Percentiles rank a stretch among this genome's conserved stretches.
phyloP scores from a whole-genome alignment of 2,329 filamentous ascomycete species.

The Tolypocladium album region DNA sequence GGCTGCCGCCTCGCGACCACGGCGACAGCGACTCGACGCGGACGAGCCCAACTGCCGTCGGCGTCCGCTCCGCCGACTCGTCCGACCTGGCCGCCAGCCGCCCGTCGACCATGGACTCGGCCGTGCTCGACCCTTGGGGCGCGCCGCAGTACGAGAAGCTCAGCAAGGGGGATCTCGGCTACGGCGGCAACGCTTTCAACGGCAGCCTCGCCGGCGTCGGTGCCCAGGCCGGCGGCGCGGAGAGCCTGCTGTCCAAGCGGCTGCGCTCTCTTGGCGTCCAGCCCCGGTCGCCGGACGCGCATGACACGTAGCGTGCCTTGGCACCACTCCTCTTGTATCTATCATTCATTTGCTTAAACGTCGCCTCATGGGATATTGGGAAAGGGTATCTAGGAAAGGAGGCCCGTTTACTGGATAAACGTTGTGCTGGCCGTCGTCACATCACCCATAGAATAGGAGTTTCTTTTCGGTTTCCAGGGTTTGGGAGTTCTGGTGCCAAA shows the following conservation, averaged over 20 bases:
- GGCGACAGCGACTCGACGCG: slow-evolving; percentile 17
- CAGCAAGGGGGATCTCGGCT: slow-evolving; percentile 51
- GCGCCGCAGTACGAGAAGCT: slow-evolving; percentile 52
- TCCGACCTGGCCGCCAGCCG: slow-evolving; percentile 16
- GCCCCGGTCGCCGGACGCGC: slow-evolving; percentile 4
- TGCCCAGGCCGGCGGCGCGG: slow-evolving; percentile 24
- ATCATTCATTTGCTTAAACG: neutral
- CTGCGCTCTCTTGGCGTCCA: slow-evolving; percentile 51
- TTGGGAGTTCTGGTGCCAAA: neutral
- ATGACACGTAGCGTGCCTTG: neutral
- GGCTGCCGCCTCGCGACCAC: slow-evolving; percentile 21
- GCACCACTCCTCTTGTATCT: neutral
- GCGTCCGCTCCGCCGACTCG: slow-evolving; percentile 15
- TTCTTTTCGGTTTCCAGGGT: neutral
- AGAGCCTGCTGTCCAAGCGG: slow-evolving; percentile 60
- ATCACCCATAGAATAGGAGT: neutral
- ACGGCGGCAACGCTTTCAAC: slow-evolving; percentile 44
- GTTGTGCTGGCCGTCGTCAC: neutral
- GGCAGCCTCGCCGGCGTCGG: slow-evolving; percentile 19
- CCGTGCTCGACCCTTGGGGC: slow-evolving; percentile 16
- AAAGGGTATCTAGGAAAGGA: neutral
- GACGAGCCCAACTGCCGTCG: slow-evolving; percentile 10
- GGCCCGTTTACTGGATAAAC: neutral
- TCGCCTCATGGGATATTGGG: neutral
- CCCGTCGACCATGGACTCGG: slow-evolving; percentile 25